A percentile compares a stretch with the other conserved stretches of the same genome.
These are phyloP conservation scores for Russula dissimulans DNA, from an alignment of 768 basidiomycete species.

Conservation along the genomic window DNA sequence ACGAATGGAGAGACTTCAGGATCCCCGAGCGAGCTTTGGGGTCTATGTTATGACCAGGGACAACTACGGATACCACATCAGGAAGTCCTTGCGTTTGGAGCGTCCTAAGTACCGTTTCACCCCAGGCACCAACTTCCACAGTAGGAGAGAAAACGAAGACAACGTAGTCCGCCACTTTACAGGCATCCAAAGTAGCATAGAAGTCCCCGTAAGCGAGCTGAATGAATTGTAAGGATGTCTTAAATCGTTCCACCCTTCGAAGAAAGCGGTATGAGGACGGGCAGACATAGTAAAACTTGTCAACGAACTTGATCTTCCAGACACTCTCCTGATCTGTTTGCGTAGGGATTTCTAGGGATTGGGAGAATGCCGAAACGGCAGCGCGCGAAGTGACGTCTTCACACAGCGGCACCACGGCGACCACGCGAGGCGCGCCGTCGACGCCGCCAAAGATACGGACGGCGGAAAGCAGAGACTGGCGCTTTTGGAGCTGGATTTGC, in stretches of 20 bases:
- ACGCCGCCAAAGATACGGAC: slow-evolving; percentile 72
- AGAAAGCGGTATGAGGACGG: not conserved
- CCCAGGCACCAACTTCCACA: slow-evolving; percentile 76
- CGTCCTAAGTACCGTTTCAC: slow-evolving; percentile 78
- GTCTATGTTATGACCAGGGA: slow-evolving; percentile 45
- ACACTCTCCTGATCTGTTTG: slow-evolving; percentile 45
- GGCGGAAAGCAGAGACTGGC: slow-evolving; percentile 54
- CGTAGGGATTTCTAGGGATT: slow-evolving; percentile 45
- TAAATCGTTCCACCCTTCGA: slow-evolving; percentile 76
- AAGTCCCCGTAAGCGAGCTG: slow-evolving; percentile 61
- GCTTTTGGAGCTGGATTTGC: slow-evolving; percentile 68
- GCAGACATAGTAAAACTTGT: not conserved
- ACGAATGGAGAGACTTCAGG: slow-evolving; percentile 84
- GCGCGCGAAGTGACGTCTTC: slow-evolving; percentile 47
- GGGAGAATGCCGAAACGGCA: slow-evolving; percentile 49
- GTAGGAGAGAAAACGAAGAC: slow-evolving; percentile 74
- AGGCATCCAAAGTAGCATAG: slow-evolving; percentile 75
- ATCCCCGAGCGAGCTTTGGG: slow-evolving; percentile 56
- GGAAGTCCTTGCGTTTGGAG: slow-evolving; percentile 89
- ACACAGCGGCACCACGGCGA: slow-evolving; percentile 80
- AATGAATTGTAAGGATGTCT: slow-evolving; percentile 83
- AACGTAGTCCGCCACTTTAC: slow-evolving; percentile 85
- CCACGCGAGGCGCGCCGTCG: slow-evolving; percentile 75
- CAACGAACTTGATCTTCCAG: slow-evolving; percentile 59
- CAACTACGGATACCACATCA: slow-evolving; percentile 67